Evolutionary conservation across 2,329 filamentous ascomycete genomes (phyloP).

Genomic region (Davidsoniella australis): DNA sequence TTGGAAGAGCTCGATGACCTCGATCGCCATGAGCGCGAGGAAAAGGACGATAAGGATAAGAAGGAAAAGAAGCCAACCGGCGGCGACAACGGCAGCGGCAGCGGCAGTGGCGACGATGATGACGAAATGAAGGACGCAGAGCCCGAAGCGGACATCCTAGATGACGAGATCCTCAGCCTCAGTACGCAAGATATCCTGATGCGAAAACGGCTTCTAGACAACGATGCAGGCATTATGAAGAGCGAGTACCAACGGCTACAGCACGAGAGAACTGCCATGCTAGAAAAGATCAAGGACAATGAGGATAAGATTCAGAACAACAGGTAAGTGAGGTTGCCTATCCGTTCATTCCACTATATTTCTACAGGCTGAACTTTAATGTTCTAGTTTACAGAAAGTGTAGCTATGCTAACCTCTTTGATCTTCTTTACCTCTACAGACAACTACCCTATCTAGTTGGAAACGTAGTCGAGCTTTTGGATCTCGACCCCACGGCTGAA

Average conservation of each 20-base stretch:
- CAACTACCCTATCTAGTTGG: slow-evolving; percentile 97
- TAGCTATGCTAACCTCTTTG: background rate
- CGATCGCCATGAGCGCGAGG: slow-evolving; percentile 60
- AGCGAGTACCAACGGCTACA: slow-evolving; percentile 87
- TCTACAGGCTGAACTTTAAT: background rate
- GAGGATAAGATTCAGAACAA: slow-evolving; percentile 98
- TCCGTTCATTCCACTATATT: background rate
- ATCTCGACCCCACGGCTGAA: slow-evolving; percentile 89
- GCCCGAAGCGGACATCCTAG: slow-evolving; percentile 65
- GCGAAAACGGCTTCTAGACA: slow-evolving; percentile 80
- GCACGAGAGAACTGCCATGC: slow-evolving; percentile 92
- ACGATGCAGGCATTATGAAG: slow-evolving; percentile 96
- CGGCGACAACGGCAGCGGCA: slow-evolving; percentile 23
- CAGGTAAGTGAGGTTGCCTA: slow-evolving; percentile 39
- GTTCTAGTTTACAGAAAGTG: background rate
- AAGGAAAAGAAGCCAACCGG: slow-evolving; percentile 16
- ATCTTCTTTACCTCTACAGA: slow-evolving; percentile 28
- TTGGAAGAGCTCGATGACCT: slow-evolving; percentile 84
- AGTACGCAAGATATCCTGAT: slow-evolving; percentile 92
- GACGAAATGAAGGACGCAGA: slow-evolving; percentile 82
- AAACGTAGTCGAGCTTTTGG: slow-evolving; percentile 92
- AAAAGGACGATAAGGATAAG: slow-evolving; percentile 20
- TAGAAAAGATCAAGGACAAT: slow-evolving; percentile 98
- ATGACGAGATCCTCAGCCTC: slow-evolving; percentile 82
- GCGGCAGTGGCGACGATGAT: slow-evolving; percentile 50